Evolutionary conservation across 805 yeast species (phyloP), one percentile per base, ranked within the genome.

Genomic region (Candida namnaoensis): DNA sequence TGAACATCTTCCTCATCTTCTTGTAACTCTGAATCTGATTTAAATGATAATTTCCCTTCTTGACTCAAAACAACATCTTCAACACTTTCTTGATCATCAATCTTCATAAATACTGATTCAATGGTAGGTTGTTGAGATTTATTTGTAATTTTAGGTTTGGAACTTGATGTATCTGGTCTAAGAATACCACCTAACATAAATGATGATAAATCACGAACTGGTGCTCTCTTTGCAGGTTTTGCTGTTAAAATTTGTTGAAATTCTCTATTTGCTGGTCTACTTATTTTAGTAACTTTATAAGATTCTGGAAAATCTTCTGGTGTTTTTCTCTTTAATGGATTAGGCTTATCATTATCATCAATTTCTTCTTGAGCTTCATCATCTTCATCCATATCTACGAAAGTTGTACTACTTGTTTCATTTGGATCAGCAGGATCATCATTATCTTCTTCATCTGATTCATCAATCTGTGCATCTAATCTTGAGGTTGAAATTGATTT

Each of bases 11-110:
- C 45, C 36, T 52, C 49, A 34, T 48, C 44, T 27, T 43, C 48
- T 11, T 43, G 39, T 3, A 44, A 6, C 11, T 32, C 35, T 7
- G 30, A n/a, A 7, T n/a, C 32, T 11, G 30, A 43, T 30, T 44
- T 43, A n/a, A 58, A 51, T 4, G 47, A 44, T 19, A 58, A 34
- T 26, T 42, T 43, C 5, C 53, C 49, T 19, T 50, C 43, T 32
- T 50, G 51, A 5, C 47, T 46, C 2, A 50, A 26, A 14, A 36
- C 41, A 0, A 51, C 62, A 30, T 44, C 44, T 12, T 54, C 48
- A 26, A 51, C 46, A 5, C 45, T 36, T 24, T 44, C 43, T 13
- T 50, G 37, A 26, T 52, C 59, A 32, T 49, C 60, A 24, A 54
- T 49, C 32, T 52, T 52, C 36, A 56, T 46, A 1, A 50, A 45